A percentile compares a stretch with the other conserved stretches of the same genome.
These are phyloP conservation scores for Chlamydomonas incerta DNA, from an alignment of 139 green algal genomes.

Conservation along the genomic window DNA sequence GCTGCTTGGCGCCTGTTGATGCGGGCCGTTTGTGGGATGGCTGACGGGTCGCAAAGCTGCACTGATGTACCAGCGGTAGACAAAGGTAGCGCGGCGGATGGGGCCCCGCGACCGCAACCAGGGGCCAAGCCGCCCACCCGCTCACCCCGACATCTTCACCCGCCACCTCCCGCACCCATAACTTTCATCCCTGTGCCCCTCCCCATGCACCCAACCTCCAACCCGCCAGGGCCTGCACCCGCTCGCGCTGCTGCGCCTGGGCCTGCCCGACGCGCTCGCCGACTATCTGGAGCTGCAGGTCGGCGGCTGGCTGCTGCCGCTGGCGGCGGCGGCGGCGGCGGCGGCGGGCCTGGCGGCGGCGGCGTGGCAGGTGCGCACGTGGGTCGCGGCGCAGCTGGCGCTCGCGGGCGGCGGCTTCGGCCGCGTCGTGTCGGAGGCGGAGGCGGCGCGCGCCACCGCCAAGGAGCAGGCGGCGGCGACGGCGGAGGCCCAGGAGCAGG, in stretches of 20 bases:
- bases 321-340: slow-evolving; percentile 1
- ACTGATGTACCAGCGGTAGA: no score
- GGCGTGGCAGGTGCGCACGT: slow-evolving; percentile 36
- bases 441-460: not conserved
- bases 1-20: no score
- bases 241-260: not conserved
- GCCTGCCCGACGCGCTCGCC: not conserved
- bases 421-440: not conserved
- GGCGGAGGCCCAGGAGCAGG: not conserved
- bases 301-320: slow-evolving; percentile 8
- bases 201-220: no score
- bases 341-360: slow-evolving; percentile 1
- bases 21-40: no score
- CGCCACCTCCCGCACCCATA: no score
- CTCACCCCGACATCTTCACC: no score
- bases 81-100: no score
- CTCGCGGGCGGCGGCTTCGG: not conserved
- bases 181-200: no score
- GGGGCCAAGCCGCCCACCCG: no score
- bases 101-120: no score
- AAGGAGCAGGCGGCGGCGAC: not conserved
- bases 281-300: slow-evolving; percentile 27
- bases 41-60: no score
- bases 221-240: slow-evolving; percentile 17
- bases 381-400: slow-evolving; percentile 21